phyloP scores from a whole-genome alignment of 805 yeast species.

The Starmerella sirachaensis region DNA sequence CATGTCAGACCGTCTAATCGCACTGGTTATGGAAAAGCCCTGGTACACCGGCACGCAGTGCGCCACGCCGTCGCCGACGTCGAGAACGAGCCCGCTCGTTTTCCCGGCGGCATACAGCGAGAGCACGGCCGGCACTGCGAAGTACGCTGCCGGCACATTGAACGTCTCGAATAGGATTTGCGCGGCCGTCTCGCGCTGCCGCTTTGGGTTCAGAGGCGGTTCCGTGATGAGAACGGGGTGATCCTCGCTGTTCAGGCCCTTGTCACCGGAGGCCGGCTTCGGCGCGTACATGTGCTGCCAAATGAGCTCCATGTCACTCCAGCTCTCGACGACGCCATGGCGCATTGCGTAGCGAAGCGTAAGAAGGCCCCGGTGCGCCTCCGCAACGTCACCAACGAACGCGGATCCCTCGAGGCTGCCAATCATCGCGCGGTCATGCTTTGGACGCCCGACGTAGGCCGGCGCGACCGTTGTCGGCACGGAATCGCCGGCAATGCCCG shows the following conservation, averaged over 20 bases:
- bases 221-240: slow-evolving; percentile 85
- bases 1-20: slow-evolving; percentile 60
- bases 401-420: slow-evolving; percentile 52
- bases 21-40: slow-evolving; percentile 67
- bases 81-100: slow-evolving; percentile 82
- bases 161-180: slow-evolving; percentile 62
- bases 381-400: slow-evolving; percentile 68
- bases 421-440: slow-evolving; percentile 74
- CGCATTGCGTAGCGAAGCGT: slow-evolving; percentile 58
- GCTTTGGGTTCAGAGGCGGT: slow-evolving; percentile 67
- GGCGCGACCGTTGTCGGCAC: slow-evolving; percentile 57
- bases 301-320: slow-evolving; percentile 76
- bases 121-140: slow-evolving; percentile 65
- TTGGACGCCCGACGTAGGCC: slow-evolving; percentile 66
- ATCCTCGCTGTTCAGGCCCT: slow-evolving; percentile 53
- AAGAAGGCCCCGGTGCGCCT: slow-evolving; percentile 64
- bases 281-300: slow-evolving; percentile 56
- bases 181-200: slow-evolving; percentile 48
- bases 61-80: slow-evolving; percentile 88
- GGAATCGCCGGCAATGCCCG: slow-evolving; percentile 91
- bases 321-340: slow-evolving; percentile 67
- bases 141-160: slow-evolving; percentile 63
- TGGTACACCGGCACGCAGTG: slow-evolving; percentile 82
- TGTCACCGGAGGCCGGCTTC: slow-evolving; percentile 27
- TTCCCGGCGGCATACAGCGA: slow-evolving; percentile 79